Base-by-base conservation (phyloP, 2,329 filamentous ascomycete genomes). In the Rhynchosporium graminicola region DNA sequence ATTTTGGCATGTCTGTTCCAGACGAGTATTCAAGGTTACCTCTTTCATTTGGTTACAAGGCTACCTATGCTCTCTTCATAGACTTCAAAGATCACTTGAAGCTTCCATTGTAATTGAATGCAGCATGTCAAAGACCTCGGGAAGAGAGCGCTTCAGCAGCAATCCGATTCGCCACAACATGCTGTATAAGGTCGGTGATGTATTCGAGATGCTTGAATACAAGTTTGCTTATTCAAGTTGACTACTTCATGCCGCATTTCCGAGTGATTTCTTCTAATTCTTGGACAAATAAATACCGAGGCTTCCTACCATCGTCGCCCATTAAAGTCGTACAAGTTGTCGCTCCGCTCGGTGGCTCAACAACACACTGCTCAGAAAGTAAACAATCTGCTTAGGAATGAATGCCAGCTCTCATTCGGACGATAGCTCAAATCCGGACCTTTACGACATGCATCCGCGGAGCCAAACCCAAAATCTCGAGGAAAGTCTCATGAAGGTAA, bases 81-180 rank as follows among this genome's bases (percentile, higher is more conserved):
- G 20, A 20, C 20, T 20, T 20, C 20, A 20, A 20, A 20, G 20
- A 20, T 20, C 20, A 20, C 20, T 20, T 20, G 20, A 1, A 20
- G 5, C 33, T 10, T 36, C 33, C 5, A 36, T 10, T 36, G 33
- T 5, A 36, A 5, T 10, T 36, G 33, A 36, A 10, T 36, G 33
- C 1, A 36, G 9, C 5, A 10, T 36, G 33, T 10, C 33, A 36
- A 36, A 10, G 9, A 36, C 33, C 33, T 36, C 33, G 33, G 33
- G 6, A 36, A 6, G 33, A 36, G 33, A 36, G 33, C 33, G 9
- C 9, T 36, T 36, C 33, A 36, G 33, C 33, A 36, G 33, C 33
- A 45, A 57, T 38, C 54, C 42, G 54, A 57, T 57, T 57, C 54
- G 54, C 29, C 54, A 45, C 40, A 33, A 45, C 54, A 33, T 45